Base-by-base conservation (phyloP, 2,329 filamentous ascomycete species). In the Canariomyces notabilis region DNA sequence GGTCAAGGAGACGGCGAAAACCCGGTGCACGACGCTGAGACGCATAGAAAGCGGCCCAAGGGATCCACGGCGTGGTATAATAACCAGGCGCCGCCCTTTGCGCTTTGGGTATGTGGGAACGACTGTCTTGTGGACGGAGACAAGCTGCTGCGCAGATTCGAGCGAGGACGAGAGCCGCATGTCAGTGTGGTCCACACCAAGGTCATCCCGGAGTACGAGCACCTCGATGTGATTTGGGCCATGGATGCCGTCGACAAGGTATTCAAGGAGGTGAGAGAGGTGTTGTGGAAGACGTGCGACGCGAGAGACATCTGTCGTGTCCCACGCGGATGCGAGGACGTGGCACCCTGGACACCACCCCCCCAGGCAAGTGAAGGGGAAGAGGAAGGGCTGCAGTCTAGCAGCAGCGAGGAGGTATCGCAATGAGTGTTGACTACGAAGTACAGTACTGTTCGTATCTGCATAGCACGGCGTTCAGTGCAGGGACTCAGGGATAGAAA, bases 191-290 rank as follows among this genome's bases (percentile, higher is more conserved):
- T 95, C 4, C 87, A 95, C 66, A 77, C 78, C 52, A 94, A 88
- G 61, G 72, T 94, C 18, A 85, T 96, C 35, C 81, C 87, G 2
- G 87, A 85, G 37, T 95, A 95, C 63, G 91, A 96, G 68, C 91
- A 97, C 66, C 75, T 97, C 4, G 91, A 96, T 67, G 88, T 96
- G 2, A 81, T 97, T 31, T 96, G 91, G 91, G 89, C 90, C 0
- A 88, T 96, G 74, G 89, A 96, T 60, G 81, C 82, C 0, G 80
- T 89, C 14, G 83, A 91, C 38, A 79, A 91, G 63, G 87, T 96
- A 1, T 93, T 90, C 5, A 75, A 72, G 46, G 90, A 95, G 67
- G 71, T 96, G 0, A 77, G 82, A 22, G 83, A 91, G 58, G 83
- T 94, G 12, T 65, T 96, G 11, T 96, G 90, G 90, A 82, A 82